Evolutionary conservation across 1,284 basidiomycete species (phyloP), one percentile per base, ranked within the genome.

Genomic region (Mycena sp.): DNA sequence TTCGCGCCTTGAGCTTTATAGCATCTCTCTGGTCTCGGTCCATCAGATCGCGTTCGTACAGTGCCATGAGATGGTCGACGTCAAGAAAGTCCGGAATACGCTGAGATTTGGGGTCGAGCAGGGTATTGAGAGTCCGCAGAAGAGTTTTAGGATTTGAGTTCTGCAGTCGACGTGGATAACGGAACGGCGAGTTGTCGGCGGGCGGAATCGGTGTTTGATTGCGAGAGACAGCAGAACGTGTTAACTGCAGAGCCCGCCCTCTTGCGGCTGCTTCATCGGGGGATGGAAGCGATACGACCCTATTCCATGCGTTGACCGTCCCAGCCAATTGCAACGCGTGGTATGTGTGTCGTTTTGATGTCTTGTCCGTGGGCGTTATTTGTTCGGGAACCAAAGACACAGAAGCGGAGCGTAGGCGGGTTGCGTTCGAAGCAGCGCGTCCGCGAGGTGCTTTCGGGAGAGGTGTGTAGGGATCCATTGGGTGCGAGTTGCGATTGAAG

Each of bases 41-140:
- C 74, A 80, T 78, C 56, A 79, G 63, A 62, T 84, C 81, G 8
- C 79, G 77, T 48, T 81, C 79, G 66, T 82, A 79, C 25, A 81
- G 72, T 14, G 79, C 82, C 41, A 84, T 73, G n/a, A 85, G 76
- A 44, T 83, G 79, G n/a, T 83, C 80, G 9, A 83, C 73, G 56
- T 84, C 79, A 5, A 86, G 71, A 46, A 34, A 68, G 37, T 74
- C 73, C 11, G 73, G 73, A 9, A 74, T 70, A 16, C 71, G 68
- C 38, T 74, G 73, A 2, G 68, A 62, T 44, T 60, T 37, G 9
- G 68, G 69, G 59, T 72, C 65, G 39, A 74, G 71, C 30, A 74
- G 52, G 4, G 67, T 25, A 52, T 74, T 70, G 65, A 74, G 71
- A 18, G 67, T 41, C 16, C 68, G 68, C 6, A 74, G 63, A 37